phyloP scores from a whole-genome alignment of 148 eudicot species.

The Drosera capensis region DNA sequence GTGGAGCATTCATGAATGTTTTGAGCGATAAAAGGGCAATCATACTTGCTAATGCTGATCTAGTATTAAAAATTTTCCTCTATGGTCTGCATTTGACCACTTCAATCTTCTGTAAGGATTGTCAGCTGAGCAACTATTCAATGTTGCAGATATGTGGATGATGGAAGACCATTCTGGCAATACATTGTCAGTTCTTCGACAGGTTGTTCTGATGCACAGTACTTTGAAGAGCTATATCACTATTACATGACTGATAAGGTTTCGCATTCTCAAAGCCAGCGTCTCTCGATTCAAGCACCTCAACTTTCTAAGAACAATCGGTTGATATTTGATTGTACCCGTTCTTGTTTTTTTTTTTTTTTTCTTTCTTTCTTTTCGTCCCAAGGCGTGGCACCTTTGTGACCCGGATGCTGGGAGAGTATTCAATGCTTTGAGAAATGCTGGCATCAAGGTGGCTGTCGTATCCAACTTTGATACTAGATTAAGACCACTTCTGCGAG shows the following conservation, averaged over 20 bases:
- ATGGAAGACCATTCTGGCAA: conserved; percentile 96
- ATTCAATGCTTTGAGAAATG: conserved; percentile 53
- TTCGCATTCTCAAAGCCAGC: background rate
- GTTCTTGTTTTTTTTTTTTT: background rate
- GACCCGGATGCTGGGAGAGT: conserved; percentile 89
- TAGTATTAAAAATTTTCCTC: too few relatives aligned
- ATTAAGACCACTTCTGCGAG: conserved; percentile 63
- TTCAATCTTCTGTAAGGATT: background rate
- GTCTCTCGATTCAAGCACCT: background rate
- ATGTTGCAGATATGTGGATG: conserved; percentile 76
- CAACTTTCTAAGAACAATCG: background rate
- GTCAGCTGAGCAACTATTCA: background rate
- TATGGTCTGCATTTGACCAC: background rate
- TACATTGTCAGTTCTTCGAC: conserved; percentile 80
- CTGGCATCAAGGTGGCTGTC: conserved; percentile 79
- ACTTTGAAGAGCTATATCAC: conserved; percentile 90
- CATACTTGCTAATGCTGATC: too few relatives aligned
- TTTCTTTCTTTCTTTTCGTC: background rate
- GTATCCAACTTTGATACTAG: conserved; percentile 94
- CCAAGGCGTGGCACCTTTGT: conserved; percentile 90
- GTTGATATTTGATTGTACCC: background rate
- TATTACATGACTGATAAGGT: conserved; percentile 91
- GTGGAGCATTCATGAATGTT: too few relatives aligned
- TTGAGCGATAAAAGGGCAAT: too few relatives aligned
- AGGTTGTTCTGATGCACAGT: conserved; percentile 82